phyloP scores from a whole-genome alignment of 2,329 filamentous ascomycete species.

The Phoma sp. region DNA sequence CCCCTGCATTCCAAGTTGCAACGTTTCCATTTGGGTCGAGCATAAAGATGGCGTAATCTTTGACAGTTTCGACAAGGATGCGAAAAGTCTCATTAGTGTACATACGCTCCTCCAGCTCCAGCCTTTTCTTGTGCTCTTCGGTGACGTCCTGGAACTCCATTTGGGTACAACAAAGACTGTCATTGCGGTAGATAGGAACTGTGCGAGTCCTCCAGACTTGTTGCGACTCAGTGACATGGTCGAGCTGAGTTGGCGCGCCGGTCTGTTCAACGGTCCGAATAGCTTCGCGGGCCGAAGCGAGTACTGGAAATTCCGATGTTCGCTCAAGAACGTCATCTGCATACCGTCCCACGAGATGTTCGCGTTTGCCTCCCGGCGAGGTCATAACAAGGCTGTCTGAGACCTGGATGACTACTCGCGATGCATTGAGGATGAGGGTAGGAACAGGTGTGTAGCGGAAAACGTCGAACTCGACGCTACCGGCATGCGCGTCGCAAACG shows the following conservation, averaged over 20 bases:
- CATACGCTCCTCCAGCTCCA: constrained; percentile 50
- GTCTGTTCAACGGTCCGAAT: constrained; percentile 49
- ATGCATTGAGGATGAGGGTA: constrained; percentile 41
- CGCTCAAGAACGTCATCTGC: constrained; percentile 50
- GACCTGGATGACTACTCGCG: constrained; percentile 62
- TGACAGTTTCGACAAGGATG: constrained; percentile 66
- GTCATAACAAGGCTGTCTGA: constrained; percentile 53
- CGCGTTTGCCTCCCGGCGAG: constrained; percentile 40
- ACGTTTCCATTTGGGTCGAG: constrained; percentile 63
- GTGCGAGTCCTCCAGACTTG: constrained; percentile 48
- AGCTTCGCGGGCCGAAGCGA: constrained; percentile 45
- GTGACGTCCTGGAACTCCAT: constrained; percentile 52
- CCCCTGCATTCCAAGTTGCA: constrained; percentile 65
- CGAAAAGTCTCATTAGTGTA: constrained; percentile 63
- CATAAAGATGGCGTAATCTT: constrained; percentile 69
- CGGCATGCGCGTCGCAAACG: constrained; percentile 6
- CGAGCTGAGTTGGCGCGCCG: constrained; percentile 44
- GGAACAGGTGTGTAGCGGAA: constrained; percentile 51
- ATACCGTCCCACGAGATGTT: constrained; percentile 45
- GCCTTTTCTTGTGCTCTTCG: constrained; percentile 41
- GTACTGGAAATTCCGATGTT: constrained; percentile 45
- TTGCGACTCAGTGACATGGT: constrained; percentile 34
- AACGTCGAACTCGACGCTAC: constrained; percentile 25
- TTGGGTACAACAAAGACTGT: constrained; percentile 50
- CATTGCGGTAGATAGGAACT: constrained; percentile 53